Evolutionary conservation across 2,329 filamentous ascomycete species (phyloP).

Genomic region (Raffaelea ambrosiae): DNA sequence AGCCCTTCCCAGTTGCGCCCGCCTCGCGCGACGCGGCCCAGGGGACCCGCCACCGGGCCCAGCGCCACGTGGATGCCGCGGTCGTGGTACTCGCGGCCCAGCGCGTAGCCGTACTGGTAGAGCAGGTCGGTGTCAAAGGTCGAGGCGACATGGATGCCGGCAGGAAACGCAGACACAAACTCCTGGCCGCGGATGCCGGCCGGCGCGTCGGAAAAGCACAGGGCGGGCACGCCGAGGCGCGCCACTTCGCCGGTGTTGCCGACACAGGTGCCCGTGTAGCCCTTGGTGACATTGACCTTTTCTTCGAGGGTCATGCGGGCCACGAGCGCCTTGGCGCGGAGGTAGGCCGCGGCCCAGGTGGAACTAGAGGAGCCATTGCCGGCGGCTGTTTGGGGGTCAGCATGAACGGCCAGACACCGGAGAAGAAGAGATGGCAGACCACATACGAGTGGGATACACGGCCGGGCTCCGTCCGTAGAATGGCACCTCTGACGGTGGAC

Average conservation of each 20-base stretch:
- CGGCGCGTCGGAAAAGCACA: conserved; percentile 37
- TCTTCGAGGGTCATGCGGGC: conserved; percentile 29
- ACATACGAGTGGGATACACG: too few species aligned
- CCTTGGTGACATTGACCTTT: conserved; percentile 30
- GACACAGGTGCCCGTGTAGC: conserved; percentile 21
- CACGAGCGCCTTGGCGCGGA: conserved; percentile 23
- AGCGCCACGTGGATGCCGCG: conserved; percentile 66
- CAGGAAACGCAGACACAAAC: conserved; percentile 44
- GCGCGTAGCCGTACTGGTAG: conserved; percentile 55
- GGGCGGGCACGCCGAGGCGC: conserved; percentile 30
- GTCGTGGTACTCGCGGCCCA: conserved; percentile 58
- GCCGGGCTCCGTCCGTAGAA: too few species aligned
- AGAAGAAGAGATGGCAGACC: too few species aligned
- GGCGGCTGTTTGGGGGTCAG: conserved; percentile 17
- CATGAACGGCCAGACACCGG: too few species aligned
- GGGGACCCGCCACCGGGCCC: conserved; percentile 46
- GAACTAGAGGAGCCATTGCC: conserved; percentile 19
- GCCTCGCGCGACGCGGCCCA: conserved; percentile 54
- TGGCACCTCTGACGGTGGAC: too few species aligned
- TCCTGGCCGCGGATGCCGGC: conserved; percentile 23
- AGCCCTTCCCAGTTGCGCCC: conserved; percentile 54
- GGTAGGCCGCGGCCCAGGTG: conserved; percentile 25
- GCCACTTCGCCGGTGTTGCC: conserved; percentile 23
- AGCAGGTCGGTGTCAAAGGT: conserved; percentile 62
- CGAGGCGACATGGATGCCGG: conserved; percentile 60